Evolutionary conservation across 257 asterid species (phyloP), one percentile per base, ranked within the genome.

Genomic region (Mitragyna speciosa): DNA sequence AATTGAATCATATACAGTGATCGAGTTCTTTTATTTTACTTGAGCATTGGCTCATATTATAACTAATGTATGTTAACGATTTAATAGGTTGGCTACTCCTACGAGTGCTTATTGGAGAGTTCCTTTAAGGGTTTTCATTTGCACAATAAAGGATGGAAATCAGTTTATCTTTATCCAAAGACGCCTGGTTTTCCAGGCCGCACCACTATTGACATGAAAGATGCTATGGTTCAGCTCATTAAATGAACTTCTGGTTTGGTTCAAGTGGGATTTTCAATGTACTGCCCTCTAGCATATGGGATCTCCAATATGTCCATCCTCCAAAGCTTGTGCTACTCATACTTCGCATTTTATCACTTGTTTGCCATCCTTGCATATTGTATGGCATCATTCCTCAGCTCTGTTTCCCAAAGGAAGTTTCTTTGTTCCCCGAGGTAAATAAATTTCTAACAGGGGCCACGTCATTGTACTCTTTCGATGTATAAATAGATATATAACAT

Each of bases 31-130:
- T 26, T 26, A 2, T 10, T 56, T 26, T 3, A 19, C 19, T 63
- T 26, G 3, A 2, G 36, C 6, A 26, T 28, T 28, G 11, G 5
- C 33, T 26, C 11, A 33, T 24, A 63, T 63, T 0, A 2, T n/a
- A 14, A 28, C 31, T 33, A 33, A 67, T 67, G 0, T 8, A 19
- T 36, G 41, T 26, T 48, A 31, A 71, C 12, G 41, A 47, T 33
- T 63, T 76, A 22, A 54, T 91, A 93, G 98, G 87, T 92, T 7
- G 98, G 98, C 3, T 93, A 93, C 80, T 90, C 94, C 2, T 93
- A 93, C 61, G 92, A 84, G 10, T 73, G 93, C 72, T 73, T 93
- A 79, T 77, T 92, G 70, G 97, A 92, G 86, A 91, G 96, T 88
- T 81, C 97, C 1, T 87, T 71, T 47, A 87, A 86, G 7, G 89